phyloP scores from a whole-genome alignment of 2,329 filamentous ascomycete genomes.

The Botryotinia convoluta region DNA sequence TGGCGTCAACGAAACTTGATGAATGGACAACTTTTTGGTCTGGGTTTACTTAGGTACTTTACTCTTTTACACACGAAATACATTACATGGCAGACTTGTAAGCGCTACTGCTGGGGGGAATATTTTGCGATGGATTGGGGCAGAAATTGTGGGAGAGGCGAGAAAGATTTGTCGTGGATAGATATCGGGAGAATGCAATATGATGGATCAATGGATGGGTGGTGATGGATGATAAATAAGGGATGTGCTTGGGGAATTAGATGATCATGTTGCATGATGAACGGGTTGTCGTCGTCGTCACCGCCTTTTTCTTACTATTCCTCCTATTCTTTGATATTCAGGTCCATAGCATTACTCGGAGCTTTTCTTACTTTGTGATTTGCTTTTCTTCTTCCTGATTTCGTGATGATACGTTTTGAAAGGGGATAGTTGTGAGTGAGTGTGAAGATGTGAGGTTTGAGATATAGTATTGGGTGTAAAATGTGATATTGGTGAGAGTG shows the following conservation, averaged over 20 bases:
- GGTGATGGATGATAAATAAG: conserved; percentile 17
- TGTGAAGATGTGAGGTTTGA: not conserved
- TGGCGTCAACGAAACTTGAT: conserved; percentile 32
- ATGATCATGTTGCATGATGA: conserved; percentile 15
- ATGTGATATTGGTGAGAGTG: not conserved
- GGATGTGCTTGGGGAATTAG: conserved; percentile 8
- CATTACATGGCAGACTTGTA: conserved; percentile 8
- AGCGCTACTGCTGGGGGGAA: conserved; percentile 7
- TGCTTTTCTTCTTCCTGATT: not conserved
- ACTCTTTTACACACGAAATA: conserved; percentile 23
- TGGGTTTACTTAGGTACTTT: conserved; percentile 21
- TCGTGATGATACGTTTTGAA: not conserved
- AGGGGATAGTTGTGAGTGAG: not conserved
- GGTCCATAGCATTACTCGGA: conserved; percentile 22
- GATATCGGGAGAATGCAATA: conserved; percentile 21
- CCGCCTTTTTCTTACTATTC: conserved; percentile 15
- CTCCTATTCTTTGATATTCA: conserved; percentile 21
- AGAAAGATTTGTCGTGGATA: conserved; percentile 13
- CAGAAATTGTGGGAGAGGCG: not conserved
- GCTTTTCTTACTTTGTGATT: conserved; percentile 16
- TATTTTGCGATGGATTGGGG: conserved; percentile 12
- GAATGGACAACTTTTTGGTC: conserved; percentile 23
- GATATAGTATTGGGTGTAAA: not conserved
- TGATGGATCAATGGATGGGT: conserved; percentile 10
- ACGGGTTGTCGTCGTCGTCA: conserved; percentile 12